Percentiles rank a stretch among this genome's conserved stretches.
Conservation (phyloP, 176 grass and related monocot species). For the Microstegium vimineum region DNA sequence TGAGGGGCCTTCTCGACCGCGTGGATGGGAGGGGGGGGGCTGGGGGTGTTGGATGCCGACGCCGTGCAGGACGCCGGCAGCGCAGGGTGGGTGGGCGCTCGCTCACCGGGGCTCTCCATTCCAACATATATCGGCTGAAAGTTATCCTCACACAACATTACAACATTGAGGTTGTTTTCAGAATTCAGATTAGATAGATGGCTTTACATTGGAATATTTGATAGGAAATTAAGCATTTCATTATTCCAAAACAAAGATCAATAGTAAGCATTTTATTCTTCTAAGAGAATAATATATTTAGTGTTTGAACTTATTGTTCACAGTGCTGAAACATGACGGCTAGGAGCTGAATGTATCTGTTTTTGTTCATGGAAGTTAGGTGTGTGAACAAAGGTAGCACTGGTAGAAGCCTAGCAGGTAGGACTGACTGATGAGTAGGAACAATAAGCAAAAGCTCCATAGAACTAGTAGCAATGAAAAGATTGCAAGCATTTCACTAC, state of each 20-base stretch:
- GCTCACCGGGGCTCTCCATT: too few species aligned
- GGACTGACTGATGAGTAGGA: neutral
- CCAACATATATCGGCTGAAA: too few species aligned
- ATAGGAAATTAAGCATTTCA: neutral
- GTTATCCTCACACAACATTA: too few species aligned
- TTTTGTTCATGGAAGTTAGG: slow-evolving; percentile 9
- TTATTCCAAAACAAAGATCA: neutral
- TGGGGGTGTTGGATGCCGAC: too few species aligned
- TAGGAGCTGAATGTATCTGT: slow-evolving; percentile 23
- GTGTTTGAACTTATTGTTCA: neutral
- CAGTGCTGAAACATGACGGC: neutral
- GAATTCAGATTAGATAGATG: neutral
- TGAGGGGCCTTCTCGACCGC: too few species aligned
- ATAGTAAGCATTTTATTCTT: neutral
- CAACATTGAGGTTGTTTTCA: too few species aligned
- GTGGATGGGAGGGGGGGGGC: too few species aligned
- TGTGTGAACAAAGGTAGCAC: neutral
- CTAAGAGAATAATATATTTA: neutral
- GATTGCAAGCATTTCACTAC: neutral
- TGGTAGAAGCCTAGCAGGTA: neutral
- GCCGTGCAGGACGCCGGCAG: too few species aligned
- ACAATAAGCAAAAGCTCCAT: neutral
- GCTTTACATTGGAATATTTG: neutral
- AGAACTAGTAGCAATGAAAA: neutral
- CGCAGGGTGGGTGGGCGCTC: too few species aligned